These are phyloP conservation scores for Candolleomyces aberdarensis DNA, from an alignment of 768 basidiomycete species.

Conservation along the genomic window DNA sequence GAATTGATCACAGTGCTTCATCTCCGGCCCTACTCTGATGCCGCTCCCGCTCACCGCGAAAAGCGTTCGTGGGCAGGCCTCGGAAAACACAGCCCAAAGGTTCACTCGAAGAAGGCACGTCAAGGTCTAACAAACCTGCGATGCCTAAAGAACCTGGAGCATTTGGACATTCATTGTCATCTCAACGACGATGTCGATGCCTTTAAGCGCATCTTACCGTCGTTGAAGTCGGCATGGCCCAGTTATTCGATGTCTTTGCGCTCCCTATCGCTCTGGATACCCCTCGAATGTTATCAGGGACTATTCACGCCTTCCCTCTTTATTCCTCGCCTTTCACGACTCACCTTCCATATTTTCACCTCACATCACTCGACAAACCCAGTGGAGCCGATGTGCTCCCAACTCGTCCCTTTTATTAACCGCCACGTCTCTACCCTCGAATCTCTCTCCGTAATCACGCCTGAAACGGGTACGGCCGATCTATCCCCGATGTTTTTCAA, in stretches of 20 bases:
- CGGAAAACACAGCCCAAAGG: neutral
- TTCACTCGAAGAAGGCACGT: neutral
- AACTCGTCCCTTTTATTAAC: constrained; percentile 5
- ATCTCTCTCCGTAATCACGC: constrained; percentile 2
- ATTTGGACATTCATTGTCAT: constrained; percentile 1
- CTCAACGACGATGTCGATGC: constrained; percentile 3
- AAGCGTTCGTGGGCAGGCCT: neutral
- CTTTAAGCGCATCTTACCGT: neutral
- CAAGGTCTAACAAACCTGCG: neutral
- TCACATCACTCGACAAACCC: constrained; percentile 5
- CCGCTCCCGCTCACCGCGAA: neutral
- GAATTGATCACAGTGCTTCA: neutral
- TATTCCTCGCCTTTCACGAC: neutral
- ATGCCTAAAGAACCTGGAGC: constrained; percentile 1
- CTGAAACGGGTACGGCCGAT: constrained; percentile 5
- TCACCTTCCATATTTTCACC: neutral
- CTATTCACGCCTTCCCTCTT: constrained; percentile 1
- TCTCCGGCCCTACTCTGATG: neutral
- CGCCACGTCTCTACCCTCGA: neutral
- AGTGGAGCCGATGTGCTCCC: constrained; percentile 4
- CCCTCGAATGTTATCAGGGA: neutral
- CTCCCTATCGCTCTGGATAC: neutral
- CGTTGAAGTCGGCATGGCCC: neutral
- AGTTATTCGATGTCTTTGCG: neutral
- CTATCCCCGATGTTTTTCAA: constrained; percentile 6